Evolutionary conservation across 1,139 yeast species (phyloP).

Genomic region (Saccharomyces hybrid): DNA sequence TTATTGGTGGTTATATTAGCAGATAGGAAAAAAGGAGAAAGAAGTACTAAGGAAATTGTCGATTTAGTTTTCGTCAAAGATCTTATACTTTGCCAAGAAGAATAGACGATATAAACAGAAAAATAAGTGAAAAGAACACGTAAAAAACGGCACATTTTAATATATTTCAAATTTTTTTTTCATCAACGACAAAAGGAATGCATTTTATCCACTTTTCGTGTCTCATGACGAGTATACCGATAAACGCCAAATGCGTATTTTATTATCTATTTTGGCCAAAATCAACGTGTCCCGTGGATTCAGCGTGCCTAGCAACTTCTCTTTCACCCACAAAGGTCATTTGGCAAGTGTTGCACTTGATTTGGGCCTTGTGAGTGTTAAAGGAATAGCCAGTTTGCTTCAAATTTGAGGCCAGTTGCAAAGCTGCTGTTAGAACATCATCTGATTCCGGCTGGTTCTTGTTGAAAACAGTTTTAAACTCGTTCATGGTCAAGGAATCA

Average conservation of each 20-base stretch:
- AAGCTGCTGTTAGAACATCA: conserved; percentile 36
- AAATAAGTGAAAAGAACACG: not conserved
- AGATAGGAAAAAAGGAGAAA: not conserved
- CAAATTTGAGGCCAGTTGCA: conserved; percentile 39
- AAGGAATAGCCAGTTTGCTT: conserved; percentile 55
- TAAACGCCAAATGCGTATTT: not conserved
- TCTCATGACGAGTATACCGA: not conserved
- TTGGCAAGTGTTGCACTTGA: conserved; percentile 54
- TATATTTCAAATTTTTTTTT: conserved; percentile 1
- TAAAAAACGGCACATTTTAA: not conserved
- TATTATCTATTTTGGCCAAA: conserved; percentile 45
- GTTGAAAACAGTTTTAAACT: conserved; percentile 34
- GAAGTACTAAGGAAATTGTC: not conserved
- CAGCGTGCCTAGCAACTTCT: conserved; percentile 63
- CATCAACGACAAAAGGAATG: conserved; percentile 3
- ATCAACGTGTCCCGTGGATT: conserved; percentile 50
- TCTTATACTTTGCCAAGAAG: not conserved
- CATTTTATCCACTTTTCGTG: conserved; percentile 3
- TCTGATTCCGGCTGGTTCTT: conserved; percentile 26
- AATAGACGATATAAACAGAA: not conserved
- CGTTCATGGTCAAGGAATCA: conserved; percentile 42
- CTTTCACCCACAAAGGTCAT: conserved; percentile 52
- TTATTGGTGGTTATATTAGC: conserved; percentile 5
- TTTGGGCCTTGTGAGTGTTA: conserved; percentile 54
- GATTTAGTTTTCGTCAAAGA: not conserved